phyloP scores from a whole-genome alignment of 768 basidiomycete genomes.

The Porpolomopsis calyptriformis region DNA sequence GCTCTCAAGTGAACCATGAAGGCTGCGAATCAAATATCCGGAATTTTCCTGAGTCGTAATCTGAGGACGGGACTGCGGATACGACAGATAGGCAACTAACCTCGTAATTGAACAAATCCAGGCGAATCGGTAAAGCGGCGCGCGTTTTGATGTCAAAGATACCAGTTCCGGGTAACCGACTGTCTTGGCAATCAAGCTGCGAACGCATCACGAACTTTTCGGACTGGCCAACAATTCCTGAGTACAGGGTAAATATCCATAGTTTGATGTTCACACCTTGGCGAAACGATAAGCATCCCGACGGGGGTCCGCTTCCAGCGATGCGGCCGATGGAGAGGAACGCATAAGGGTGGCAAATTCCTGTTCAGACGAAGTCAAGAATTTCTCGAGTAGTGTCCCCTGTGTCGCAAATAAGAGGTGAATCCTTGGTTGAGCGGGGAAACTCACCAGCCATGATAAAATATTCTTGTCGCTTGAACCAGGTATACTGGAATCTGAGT shows the following conservation, averaged over 20 bases:
- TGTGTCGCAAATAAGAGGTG: constrained; percentile 19
- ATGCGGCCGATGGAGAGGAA: constrained; percentile 19
- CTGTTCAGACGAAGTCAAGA: constrained; percentile 54
- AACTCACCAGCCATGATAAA: constrained; percentile 62
- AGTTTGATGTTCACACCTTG: constrained; percentile 37
- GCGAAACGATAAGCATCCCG: constrained; percentile 82
- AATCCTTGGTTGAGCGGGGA: neutral
- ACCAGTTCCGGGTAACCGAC: constrained; percentile 74
- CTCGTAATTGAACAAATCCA: constrained; percentile 77
- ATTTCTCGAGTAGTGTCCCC: constrained; percentile 86
- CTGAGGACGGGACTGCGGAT: neutral
- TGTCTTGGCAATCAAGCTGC: constrained; percentile 82
- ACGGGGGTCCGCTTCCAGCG: constrained; percentile 23
- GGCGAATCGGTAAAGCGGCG: constrained; percentile 71
- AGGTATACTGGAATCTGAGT: constrained; percentile 37
- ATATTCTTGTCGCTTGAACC: constrained; percentile 50
- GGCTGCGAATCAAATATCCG: constrained; percentile 60
- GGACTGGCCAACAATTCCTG: constrained; percentile 26
- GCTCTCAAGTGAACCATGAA: constrained; percentile 57
- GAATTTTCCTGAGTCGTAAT: constrained; percentile 51
- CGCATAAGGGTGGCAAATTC: constrained; percentile 55
- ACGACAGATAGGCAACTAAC: constrained; percentile 26
- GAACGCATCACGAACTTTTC: constrained; percentile 80
- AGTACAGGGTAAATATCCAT: neutral
- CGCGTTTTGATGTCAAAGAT: constrained; percentile 97